Evolutionary conservation across 2,329 filamentous ascomycete genomes (phyloP), one percentile per base, ranked within the genome.

Genomic region (Exserohilum turcica): DNA sequence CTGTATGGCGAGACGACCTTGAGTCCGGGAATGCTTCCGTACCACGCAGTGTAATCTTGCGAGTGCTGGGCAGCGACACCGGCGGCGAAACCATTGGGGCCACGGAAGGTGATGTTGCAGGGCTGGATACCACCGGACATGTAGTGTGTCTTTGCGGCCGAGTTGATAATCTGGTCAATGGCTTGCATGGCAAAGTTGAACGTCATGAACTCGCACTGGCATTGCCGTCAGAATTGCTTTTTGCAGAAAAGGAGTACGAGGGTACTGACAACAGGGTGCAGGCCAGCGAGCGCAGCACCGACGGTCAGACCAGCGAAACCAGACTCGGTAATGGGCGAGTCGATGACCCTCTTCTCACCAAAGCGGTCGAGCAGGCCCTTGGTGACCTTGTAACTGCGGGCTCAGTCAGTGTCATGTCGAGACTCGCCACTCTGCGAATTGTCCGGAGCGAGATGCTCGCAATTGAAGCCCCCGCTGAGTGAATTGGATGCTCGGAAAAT

Each of bases 181-280:
- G 94, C 91, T 82, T 99, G 94, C 94, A 99, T 99, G 78, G 94
- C 93, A 76, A 97, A 97, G 86, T 99, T 99, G 87, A 96, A 97
- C 73, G 94, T 99, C 94, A 99, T 99, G 85, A 99, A 99, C 82
- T 99, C 94, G 85, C 90, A 94, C 91, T 94, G 64, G 45, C 6
- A 15, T 52, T 10, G 61, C 32, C 57, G 63, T 69, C 50, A 61
- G 60, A 15, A 27, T 38, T 31, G 43, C 52, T 39, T 39, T 24
- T 47, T 31, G 24, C 8, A 3, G 7, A n/a, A 5, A n/a, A 29
- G 13, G 31, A 9, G 10, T 15, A 2, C 7, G 29, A 27, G 43
- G 29, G 40, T 45, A 56, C 91, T 83, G 82, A 96, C 91, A 67
- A 99, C 85, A 57, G 94, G 94, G 80, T 95, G 89, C 68, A 99